A percentile compares a stretch with the other conserved stretches of the same genome.
phyloP scores from a whole-genome alignment of 495 filamentous ascomycete species.

The Ascodesmis nigricans region DNA sequence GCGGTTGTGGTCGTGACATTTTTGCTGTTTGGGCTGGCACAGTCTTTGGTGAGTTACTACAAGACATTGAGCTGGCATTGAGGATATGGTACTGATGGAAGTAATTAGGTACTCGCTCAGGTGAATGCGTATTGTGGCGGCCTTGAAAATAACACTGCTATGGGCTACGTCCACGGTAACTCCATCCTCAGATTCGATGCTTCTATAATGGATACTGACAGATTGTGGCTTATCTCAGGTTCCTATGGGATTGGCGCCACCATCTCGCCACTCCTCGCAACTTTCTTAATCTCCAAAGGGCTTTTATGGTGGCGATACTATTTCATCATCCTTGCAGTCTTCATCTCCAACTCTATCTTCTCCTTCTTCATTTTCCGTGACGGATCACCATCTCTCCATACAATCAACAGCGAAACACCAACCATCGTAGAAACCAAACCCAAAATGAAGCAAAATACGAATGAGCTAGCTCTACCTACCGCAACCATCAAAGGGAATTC shows the following conservation, averaged over 20 bases:
- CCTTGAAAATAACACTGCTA: conserved; percentile 37
- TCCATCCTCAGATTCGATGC: neutral
- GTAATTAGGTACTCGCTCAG: conserved; percentile 36
- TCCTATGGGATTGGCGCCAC: conserved; percentile 51
- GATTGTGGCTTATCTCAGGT: conserved; percentile 1
- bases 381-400: no score
- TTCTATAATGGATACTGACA: neutral
- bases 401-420: conserved; percentile 22
- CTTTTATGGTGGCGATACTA: conserved; percentile 38
- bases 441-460: neutral
- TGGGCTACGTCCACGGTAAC: conserved; percentile 41
- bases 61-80: neutral
- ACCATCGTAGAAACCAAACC: neutral
- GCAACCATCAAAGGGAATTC: no score
- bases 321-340: conserved; percentile 30
- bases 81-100: neutral
- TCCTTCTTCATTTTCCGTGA: conserved; percentile 38
- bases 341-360: conserved; percentile 30
- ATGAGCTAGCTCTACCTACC: no score
- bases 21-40: conserved; percentile 44
- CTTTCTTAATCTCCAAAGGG: conserved; percentile 33
- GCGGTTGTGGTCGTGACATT: conserved; percentile 39
- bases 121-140: conserved; percentile 55
- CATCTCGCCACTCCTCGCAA: conserved; percentile 47
- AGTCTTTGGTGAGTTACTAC: conserved; percentile 26